Evolutionary conservation across 805 yeast genomes (phyloP), one percentile per base, ranked within the genome.

Genomic region (Diddensiella caesifluorescens): DNA sequence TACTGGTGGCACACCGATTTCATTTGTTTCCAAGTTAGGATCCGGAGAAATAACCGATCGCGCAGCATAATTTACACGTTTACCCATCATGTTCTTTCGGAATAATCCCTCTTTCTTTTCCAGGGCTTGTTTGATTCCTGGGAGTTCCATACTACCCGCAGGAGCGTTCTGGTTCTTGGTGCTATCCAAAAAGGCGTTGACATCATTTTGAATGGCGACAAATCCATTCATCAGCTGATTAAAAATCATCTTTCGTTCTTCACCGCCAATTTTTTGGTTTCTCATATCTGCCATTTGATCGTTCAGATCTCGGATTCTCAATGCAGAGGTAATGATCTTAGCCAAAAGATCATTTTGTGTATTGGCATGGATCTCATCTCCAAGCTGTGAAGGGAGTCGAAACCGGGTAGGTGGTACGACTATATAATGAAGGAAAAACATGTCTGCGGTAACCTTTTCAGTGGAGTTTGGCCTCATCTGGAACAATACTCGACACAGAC

Each of bases 1-100:
- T 12, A 94, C 98, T 0, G 98, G 98, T 23, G 99, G 99, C 43
- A 92, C 90, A 68, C 98, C 99, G 60, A 92, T 90, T 67, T 92
- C 96, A 61, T 89, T 87, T 10, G 98, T 94, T 69, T 92, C 98
- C 55, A 92, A 74, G 70, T 84, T 92, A 44, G 99, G 99, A 68
- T 92, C 99, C 4, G 97, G 97, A 4, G 97, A 89, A 67, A 92
- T 92, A 56, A 92, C 99, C 6, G 98, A 90, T 68, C 99, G 87
- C 39, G 98, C 98, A 41, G 97, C 96, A 59, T 86, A 90, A 64
- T 92, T 94, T 46, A 92, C 99, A 72, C 99, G 88, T 73, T 92
- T 92, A 62, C 99, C 99, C 99, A 92, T 92, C 98, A 92, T 92
- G 61, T 92, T 95, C 63, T 90, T 92, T 71, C 99, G 79, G 73